A percentile compares a stretch with the other conserved stretches of the same genome.
Evolutionary conservation across 1,284 basidiomycete genomes (phyloP).

Genomic region (Exobasidium cylindrosporum): DNA sequence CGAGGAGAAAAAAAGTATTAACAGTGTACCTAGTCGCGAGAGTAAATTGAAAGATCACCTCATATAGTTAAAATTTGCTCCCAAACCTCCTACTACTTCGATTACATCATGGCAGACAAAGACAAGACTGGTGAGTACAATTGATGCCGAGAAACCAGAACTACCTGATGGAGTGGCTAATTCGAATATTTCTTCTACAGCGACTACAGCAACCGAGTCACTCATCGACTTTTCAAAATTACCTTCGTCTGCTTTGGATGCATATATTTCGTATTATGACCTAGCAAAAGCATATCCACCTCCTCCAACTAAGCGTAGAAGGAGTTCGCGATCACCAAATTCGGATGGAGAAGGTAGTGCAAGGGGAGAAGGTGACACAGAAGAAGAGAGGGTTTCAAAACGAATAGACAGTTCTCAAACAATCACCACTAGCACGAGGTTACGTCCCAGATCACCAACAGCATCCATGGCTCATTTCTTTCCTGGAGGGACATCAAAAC

Average conservation of each 20-base stretch:
- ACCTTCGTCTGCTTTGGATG: slow-evolving; percentile 31
- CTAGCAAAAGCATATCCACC: slow-evolving; percentile 38
- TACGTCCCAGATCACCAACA: slow-evolving; percentile 20
- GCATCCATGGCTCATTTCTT: slow-evolving; percentile 18
- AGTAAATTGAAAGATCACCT: background rate
- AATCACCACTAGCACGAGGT: slow-evolving; percentile 3
- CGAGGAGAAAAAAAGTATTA: too few species aligned
- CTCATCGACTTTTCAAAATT: slow-evolving; percentile 39
- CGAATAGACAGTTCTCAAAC: background rate
- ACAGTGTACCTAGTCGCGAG: too few species aligned
- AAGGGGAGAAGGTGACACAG: background rate
- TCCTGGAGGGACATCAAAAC: slow-evolving; percentile 18
- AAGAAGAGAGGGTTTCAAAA: background rate
- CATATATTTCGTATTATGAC: slow-evolving; percentile 40
- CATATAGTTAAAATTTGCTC: background rate
- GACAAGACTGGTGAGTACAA: slow-evolving; percentile 2
- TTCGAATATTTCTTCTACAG: too few species aligned
- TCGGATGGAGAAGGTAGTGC: background rate
- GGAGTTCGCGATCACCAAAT: background rate
- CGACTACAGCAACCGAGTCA: slow-evolving; percentile 15
- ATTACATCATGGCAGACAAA: slow-evolving; percentile 14
- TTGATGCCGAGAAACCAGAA: too few species aligned
- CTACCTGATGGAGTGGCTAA: too few species aligned
- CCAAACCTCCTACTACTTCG: slow-evolving; percentile 1
- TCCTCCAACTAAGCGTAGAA: background rate